phyloP scores from a whole-genome alignment of 208 protist species.

The Trichomonas vaginalis region DNA sequence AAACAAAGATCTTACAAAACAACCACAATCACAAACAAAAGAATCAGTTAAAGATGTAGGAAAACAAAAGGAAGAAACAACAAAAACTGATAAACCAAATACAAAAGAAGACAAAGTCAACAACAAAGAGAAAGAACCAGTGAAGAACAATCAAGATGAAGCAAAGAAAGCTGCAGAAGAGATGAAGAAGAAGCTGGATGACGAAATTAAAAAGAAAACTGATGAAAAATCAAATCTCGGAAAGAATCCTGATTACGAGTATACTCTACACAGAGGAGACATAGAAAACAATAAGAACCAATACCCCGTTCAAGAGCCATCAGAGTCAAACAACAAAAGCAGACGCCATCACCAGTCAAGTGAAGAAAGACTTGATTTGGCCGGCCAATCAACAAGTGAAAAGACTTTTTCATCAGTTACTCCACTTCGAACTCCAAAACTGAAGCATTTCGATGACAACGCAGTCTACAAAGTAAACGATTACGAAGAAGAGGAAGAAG shows the following conservation, averaged over 20 bases:
- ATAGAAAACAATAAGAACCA: not conserved
- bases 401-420: not conserved
- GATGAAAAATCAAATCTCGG: not conserved
- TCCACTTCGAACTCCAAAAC: not conserved
- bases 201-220: not conserved
- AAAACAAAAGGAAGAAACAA: too few species aligned
- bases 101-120: not conserved
- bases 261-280: not conserved
- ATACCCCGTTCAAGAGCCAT: not conserved
- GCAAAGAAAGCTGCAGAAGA: too few species aligned
- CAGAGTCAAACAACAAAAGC: not conserved
- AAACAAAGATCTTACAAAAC: too few species aligned
- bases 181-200: too few species aligned
- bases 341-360: not conserved
- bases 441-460: not conserved
- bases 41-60: too few species aligned
- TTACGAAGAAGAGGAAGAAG: not conserved
- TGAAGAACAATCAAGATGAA: too few species aligned
- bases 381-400: not conserved
- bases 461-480: not conserved
- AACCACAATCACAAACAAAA: too few species aligned
- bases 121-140: not conserved
- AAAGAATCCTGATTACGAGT: not conserved
- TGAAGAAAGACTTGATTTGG: not conserved
- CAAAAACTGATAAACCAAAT: not conserved